Evolutionary conservation across 2,329 filamentous ascomycete species (phyloP), one percentile per base, ranked within the genome.

Genomic region (Akanthomyces lecanii): DNA sequence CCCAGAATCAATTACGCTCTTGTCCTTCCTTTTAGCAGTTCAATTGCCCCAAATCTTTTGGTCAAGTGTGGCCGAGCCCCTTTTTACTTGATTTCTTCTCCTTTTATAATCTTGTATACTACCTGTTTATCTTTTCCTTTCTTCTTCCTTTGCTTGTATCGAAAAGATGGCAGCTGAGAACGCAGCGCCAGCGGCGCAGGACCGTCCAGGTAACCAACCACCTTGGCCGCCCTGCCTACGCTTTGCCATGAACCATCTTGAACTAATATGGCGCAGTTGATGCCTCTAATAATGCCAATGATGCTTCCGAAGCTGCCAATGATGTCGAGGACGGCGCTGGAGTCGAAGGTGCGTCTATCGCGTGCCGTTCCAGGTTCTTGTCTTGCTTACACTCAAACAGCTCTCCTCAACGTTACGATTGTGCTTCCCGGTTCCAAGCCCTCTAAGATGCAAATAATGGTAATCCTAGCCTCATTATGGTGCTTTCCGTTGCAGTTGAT

Each of bases 391-490:
- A 62, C 50, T 50, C n/a, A 2, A 52, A 72, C 70, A 81, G 82
- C 82, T 63, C 76, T 86, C 59, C 81, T 86, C 69, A 80, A 81
- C 65, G 72, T 97, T 71, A 90, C 87, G 65, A 87, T 98, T 71
- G 85, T 89, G 75, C 85, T 97, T 64, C 94, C 94, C 62, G 89
- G 93, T 73, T 85, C 88, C 69, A 70, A 74, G 63, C 86, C 90
- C 14, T 84, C 87, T 70, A 88, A 91, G 77, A 90, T 96, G 71
- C 86, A 93, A 74, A 87, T 97, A 69, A 93, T 92, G 85, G 92
- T 96, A 77, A 77, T 84, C 18, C 6, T 23, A 12, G 8, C 14
- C 5, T 5, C 8, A n/a, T 52, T 21, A 28, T 18, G 4, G 21
- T n/a, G 79, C 14, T 53, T 51, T 50, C 59, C 21, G 23, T 33